Conservation (phyloP, 306 rosid species). For the Chamaecrista fasciculata region DNA sequence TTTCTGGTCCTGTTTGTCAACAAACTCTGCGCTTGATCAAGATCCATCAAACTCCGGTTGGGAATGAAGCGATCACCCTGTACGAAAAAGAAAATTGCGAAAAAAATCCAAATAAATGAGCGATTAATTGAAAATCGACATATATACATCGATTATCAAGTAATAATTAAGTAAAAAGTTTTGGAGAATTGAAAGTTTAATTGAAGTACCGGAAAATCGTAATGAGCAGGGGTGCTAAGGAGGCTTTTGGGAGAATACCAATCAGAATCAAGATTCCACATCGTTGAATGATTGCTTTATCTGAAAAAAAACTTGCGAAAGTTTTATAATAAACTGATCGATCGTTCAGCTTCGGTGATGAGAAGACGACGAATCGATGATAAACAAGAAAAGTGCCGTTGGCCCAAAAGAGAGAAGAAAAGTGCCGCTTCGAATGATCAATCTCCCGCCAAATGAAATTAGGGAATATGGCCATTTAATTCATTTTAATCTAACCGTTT, state of each 20-base stretch:
- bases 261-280: slow-evolving; percentile 60
- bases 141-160: no score
- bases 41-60: slow-evolving; percentile 90
- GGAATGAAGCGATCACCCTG: slow-evolving; percentile 90
- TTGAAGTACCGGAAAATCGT: slow-evolving; percentile 58
- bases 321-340: neutral
- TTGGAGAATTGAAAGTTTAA: neutral
- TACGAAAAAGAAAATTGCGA: neutral
- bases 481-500: no score
- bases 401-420: no score
- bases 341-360: no score
- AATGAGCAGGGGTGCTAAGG: slow-evolving; percentile 45
- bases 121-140: no score
- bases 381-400: no score
- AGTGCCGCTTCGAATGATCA: neutral
- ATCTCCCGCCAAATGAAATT: neutral
- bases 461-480: no score
- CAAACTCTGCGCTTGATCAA: slow-evolving; percentile 84
- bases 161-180: neutral
- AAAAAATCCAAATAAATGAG: neutral
- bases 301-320: neutral
- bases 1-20: slow-evolving; percentile 54
- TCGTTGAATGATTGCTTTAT: slow-evolving; percentile 41
- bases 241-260: slow-evolving; percentile 77
- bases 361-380: no score